A percentile compares a stretch with the other conserved stretches of the same genome.
phyloP scores from a whole-genome alignment of 495 filamentous ascomycete species.

The Parachaetomium inaequale region DNA sequence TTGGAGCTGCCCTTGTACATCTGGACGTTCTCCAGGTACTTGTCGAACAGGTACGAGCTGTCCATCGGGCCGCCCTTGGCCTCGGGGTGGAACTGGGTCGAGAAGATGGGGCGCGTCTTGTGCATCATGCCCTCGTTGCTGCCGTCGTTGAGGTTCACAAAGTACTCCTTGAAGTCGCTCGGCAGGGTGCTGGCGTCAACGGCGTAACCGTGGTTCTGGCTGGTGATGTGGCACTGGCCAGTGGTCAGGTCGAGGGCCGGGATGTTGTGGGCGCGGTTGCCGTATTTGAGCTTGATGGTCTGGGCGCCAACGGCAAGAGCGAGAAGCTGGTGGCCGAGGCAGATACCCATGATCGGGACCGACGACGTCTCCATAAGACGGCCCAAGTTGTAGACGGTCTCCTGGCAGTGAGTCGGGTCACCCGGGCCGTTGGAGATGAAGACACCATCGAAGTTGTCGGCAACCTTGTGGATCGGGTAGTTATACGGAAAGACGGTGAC shows the following conservation, averaged over 20 bases:
- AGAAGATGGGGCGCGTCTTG: slow-evolving; percentile 93
- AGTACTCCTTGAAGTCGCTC: slow-evolving; percentile 91
- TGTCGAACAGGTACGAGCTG: slow-evolving; percentile 90
- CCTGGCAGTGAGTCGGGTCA: slow-evolving; percentile 92
- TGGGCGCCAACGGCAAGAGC: slow-evolving; percentile 77
- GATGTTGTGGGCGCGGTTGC: slow-evolving; percentile 97
- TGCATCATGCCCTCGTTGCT: slow-evolving; percentile 96
- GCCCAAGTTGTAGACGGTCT: slow-evolving; percentile 84
- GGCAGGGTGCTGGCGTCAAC: slow-evolving; percentile 83
- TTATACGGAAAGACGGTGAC: slow-evolving; percentile 93
- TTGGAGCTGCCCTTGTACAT: slow-evolving; percentile 81
- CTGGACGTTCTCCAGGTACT: slow-evolving; percentile 83
- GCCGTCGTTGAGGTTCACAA: slow-evolving; percentile 93
- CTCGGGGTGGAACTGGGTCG: slow-evolving; percentile 97
- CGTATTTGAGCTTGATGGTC: slow-evolving; percentile 95
- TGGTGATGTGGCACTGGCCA: slow-evolving; percentile 96
- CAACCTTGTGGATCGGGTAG: slow-evolving; percentile 96
- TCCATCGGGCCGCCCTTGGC: slow-evolving; percentile 95
- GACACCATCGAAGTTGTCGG: slow-evolving; percentile 94
- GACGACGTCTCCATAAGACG: slow-evolving; percentile 86
- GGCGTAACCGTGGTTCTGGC: slow-evolving; percentile 97
- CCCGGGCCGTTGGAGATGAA: slow-evolving; percentile 98
- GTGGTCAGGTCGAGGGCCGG: slow-evolving; percentile 91
- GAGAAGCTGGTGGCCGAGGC: slow-evolving; percentile 86
- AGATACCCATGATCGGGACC: slow-evolving; percentile 95